Percentiles rank a stretch among this genome's conserved stretches.
Conservation (phyloP, 805 yeast genomes). For the Metschnikowia hibisci region DNA sequence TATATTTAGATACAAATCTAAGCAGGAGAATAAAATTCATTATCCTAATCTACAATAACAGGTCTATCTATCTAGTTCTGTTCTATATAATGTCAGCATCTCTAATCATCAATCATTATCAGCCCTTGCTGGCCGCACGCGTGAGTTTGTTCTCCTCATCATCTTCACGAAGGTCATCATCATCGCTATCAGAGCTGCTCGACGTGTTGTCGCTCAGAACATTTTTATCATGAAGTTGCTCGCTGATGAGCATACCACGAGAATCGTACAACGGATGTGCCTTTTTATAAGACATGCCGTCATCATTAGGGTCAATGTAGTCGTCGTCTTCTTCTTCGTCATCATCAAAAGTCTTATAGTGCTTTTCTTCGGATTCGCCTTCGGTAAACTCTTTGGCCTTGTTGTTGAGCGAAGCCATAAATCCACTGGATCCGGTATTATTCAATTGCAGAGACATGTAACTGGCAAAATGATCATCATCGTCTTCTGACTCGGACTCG, state of each 20-base stretch:
- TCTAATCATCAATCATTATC: conserved; percentile 1
- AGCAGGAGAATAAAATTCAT: too few species aligned
- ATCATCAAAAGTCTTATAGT: conserved; percentile 20
- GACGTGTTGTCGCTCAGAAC: conserved; percentile 24
- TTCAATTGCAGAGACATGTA: conserved; percentile 76
- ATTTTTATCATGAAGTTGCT: conserved; percentile 6
- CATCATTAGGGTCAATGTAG: conserved; percentile 77
- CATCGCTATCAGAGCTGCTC: conserved; percentile 31
- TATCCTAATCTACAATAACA: too few species aligned
- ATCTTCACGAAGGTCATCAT: conserved; percentile 22
- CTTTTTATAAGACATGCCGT: conserved; percentile 69
- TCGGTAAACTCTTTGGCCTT: conserved; percentile 21
- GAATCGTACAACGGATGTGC: conserved; percentile 59
- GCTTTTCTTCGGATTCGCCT: conserved; percentile 10
- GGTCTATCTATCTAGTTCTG: background rate
- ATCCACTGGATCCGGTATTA: conserved; percentile 41
- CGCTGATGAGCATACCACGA: conserved; percentile 18
- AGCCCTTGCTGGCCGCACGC: conserved; percentile 39
- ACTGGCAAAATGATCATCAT: conserved; percentile 58
- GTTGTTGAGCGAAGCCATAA: conserved; percentile 44
- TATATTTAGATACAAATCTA: too few species aligned
- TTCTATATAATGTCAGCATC: background rate
- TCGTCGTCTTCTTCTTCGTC: conserved; percentile 55
- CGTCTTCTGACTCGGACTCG: conserved; percentile 37
- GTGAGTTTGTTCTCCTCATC: conserved; percentile 31